Percentiles rank a stretch among this genome's conserved stretches.
Evolutionary conservation across 2,329 filamentous ascomycete genomes (phyloP).

Genomic region (Fusarium vanettenii): DNA sequence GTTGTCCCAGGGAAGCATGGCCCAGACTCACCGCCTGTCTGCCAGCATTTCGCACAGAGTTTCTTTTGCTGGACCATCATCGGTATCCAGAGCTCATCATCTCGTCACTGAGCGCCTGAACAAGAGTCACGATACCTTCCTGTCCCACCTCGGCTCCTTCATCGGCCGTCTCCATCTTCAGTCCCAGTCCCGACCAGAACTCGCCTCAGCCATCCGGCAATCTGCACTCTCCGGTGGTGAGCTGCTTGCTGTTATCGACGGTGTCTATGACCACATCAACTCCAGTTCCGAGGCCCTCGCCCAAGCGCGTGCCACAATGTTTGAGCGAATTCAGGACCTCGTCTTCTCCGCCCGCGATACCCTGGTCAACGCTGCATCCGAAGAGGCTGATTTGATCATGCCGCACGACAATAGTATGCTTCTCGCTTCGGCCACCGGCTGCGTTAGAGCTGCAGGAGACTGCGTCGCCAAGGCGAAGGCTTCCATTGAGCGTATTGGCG

Average conservation of each 20-base stretch:
- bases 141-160: slow-evolving; percentile 92
- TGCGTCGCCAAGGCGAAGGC: slow-evolving; percentile 88
- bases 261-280: slow-evolving; percentile 82
- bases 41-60: slow-evolving; percentile 76
- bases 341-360: slow-evolving; percentile 85
- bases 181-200: slow-evolving; percentile 87
- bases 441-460: slow-evolving; percentile 90
- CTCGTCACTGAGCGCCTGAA: slow-evolving; percentile 87
- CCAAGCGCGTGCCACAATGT: slow-evolving; percentile 79
- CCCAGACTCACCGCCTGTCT: slow-evolving; percentile 60
- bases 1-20: slow-evolving; percentile 51
- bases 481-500: slow-evolving; percentile 88
- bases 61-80: slow-evolving; percentile 77
- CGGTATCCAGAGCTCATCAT: slow-evolving; percentile 72
- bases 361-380: slow-evolving; percentile 74
- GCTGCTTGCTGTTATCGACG: slow-evolving; percentile 82
- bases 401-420: slow-evolving; percentile 82
- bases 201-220: slow-evolving; percentile 84
- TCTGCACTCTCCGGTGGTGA: slow-evolving; percentile 85
- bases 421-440: slow-evolving; percentile 83
- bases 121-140: slow-evolving; percentile 84
- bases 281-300: slow-evolving; percentile 74
- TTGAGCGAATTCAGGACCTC: slow-evolving; percentile 81
- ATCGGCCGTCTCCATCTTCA: slow-evolving; percentile 91
- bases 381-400: slow-evolving; percentile 82